These are phyloP conservation scores for Silene coronaria DNA, from an alignment of 179 eudicot genomes.

Conservation along the genomic window DNA sequence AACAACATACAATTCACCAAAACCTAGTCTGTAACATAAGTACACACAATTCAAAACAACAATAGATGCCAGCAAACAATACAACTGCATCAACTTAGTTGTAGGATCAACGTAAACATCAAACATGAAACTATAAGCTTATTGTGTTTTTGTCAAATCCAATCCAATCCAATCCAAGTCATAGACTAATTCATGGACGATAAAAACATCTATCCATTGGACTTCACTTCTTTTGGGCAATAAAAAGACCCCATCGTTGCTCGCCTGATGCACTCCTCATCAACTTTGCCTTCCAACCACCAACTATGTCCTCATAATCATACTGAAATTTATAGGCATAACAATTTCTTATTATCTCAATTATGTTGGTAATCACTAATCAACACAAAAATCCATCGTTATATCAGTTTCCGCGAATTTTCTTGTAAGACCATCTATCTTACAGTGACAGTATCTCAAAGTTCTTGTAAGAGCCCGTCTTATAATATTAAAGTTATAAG, in stretches of 20 bases:
- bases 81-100: background rate
- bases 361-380: too few species aligned
- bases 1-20: too few species aligned
- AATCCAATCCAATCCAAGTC: background rate
- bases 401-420: too few species aligned
- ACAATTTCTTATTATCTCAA: too few species aligned
- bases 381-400: too few species aligned
- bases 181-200: background rate
- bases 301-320: slow-evolving; percentile 84
- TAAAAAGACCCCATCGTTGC: slow-evolving; percentile 93
- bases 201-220: background rate
- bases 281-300: slow-evolving; percentile 87
- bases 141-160: background rate
- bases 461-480: too few species aligned
- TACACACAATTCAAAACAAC: too few species aligned
- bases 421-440: too few species aligned
- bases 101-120: background rate
- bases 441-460: too few species aligned
- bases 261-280: slow-evolving; percentile 69
- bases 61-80: background rate
- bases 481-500: too few species aligned
- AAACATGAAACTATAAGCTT: background rate
- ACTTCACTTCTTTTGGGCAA: slow-evolving; percentile 54
- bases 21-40: too few species aligned
- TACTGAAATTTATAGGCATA: slow-evolving; percentile 36